Evolutionary conservation across 2,329 filamentous ascomycete genomes (phyloP).

Genomic region (Neopestalotiopsis clavispora): DNA sequence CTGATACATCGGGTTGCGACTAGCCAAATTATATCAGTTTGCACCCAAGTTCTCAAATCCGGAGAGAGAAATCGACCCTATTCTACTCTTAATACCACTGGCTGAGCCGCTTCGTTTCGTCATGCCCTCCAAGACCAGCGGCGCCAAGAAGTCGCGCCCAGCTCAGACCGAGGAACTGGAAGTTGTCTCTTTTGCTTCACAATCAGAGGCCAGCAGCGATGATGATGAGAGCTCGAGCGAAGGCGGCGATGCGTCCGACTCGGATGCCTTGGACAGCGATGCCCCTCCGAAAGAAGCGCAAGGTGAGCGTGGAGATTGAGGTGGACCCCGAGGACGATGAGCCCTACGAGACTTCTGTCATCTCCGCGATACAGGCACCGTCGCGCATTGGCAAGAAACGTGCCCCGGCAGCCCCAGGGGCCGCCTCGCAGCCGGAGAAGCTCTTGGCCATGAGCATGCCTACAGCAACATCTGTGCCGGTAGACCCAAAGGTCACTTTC

Average conservation of each 20-base stretch:
- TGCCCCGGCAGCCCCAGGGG: conserved; percentile 19
- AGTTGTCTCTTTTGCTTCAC: conserved; percentile 22
- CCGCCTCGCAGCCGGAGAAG: conserved; percentile 21
- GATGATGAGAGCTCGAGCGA: conserved; percentile 19
- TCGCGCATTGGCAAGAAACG: conserved; percentile 55
- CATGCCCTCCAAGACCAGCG: conserved; percentile 12
- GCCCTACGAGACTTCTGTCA: conserved; percentile 37
- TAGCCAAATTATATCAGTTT: not conserved
- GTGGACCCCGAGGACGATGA: conserved; percentile 39
- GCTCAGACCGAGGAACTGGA: conserved; percentile 30
- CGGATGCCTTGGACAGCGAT: conserved; percentile 51
- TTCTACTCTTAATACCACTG: not conserved
- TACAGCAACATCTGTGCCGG: conserved; percentile 46
- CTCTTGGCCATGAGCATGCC: not conserved
- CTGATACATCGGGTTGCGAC: not conserved
- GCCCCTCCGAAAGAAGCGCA: conserved; percentile 43
- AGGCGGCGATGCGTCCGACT: conserved; percentile 35
- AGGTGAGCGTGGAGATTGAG: conserved; percentile 29
- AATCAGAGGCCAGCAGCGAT: conserved; percentile 12
- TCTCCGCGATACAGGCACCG: conserved; percentile 54
- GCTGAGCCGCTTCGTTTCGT: not conserved
- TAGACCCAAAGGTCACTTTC: conserved; percentile 68
- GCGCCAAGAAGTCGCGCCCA: conserved; percentile 13
- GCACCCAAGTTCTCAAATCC: not conserved
- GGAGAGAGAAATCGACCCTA: not conserved